Conservation (phyloP, 805 yeast genomes). For the Zygosaccharomyces pseudorouxii region DNA sequence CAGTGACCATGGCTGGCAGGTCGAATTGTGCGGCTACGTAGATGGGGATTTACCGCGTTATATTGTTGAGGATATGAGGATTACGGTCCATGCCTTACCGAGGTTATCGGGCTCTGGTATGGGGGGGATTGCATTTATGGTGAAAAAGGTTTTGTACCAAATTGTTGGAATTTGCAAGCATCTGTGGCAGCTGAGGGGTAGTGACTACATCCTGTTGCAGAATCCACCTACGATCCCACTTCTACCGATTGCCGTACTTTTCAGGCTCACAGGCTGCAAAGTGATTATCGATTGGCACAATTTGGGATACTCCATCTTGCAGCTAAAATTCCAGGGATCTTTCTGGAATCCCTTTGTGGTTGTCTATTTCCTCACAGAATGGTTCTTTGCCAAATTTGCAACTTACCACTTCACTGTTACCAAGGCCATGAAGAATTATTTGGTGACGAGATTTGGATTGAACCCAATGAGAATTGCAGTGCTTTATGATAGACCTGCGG, state of each 20-base stretch:
- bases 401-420: conserved; percentile 79
- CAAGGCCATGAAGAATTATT: conserved; percentile 57
- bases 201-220: conserved; percentile 68
- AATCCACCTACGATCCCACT: conserved; percentile 94
- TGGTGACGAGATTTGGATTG: conserved; percentile 53
- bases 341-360: conserved; percentile 58
- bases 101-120: neutral
- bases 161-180: conserved; percentile 42
- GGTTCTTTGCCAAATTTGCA: conserved; percentile 55
- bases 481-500: conserved; percentile 82
- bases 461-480: conserved; percentile 48
- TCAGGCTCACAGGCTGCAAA: conserved; percentile 52
- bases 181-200: conserved; percentile 52
- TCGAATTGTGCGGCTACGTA: conserved; percentile 79
- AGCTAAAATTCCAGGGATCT: conserved; percentile 50
- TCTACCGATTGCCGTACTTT: conserved; percentile 55
- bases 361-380: conserved; percentile 60
- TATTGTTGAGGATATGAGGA: conserved; percentile 46
- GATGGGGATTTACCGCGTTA: conserved; percentile 52
- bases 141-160: conserved; percentile 56
- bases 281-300: conserved; percentile 95
- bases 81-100: conserved; percentile 44
- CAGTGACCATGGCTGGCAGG: conserved; percentile 61
- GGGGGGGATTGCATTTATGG: conserved; percentile 15
- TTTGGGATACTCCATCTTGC: conserved; percentile 77